Percentiles rank a stretch among this genome's conserved stretches.
Evolutionary conservation across 2,329 filamentous ascomycete genomes (phyloP).

Genomic region (Neonectria sp.): DNA sequence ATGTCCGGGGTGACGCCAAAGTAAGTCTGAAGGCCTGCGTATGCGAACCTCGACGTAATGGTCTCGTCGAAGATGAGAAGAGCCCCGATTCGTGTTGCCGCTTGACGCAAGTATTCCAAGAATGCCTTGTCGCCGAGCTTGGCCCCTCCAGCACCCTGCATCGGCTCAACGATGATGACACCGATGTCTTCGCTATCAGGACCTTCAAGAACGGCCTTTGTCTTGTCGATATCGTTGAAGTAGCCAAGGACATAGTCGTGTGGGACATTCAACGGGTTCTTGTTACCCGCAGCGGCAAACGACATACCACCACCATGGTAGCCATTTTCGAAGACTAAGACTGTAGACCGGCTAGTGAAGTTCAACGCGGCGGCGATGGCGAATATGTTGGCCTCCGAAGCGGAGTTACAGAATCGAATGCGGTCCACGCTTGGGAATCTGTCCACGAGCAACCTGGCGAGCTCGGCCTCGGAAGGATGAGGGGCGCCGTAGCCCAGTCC

Average conservation of each 20-base stretch:
- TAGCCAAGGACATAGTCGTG: slow-evolving; percentile 70
- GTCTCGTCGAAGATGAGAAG: slow-evolving; percentile 79
- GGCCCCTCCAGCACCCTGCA: slow-evolving; percentile 74
- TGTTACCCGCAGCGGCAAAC: slow-evolving; percentile 40
- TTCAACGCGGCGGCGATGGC: slow-evolving; percentile 67
- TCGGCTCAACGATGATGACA: slow-evolving; percentile 74
- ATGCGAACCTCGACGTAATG: slow-evolving; percentile 72
- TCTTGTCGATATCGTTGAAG: slow-evolving; percentile 71
- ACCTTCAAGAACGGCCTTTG: slow-evolving; percentile 57
- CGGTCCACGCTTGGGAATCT: slow-evolving; percentile 57
- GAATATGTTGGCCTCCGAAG: slow-evolving; percentile 74
- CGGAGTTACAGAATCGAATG: slow-evolving; percentile 74
- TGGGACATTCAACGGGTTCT: slow-evolving; percentile 56
- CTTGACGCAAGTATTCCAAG: slow-evolving; percentile 49
- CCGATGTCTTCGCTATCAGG: slow-evolving; percentile 60
- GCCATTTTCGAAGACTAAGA: slow-evolving; percentile 65
- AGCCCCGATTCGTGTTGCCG: slow-evolving; percentile 56
- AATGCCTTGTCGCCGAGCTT: slow-evolving; percentile 66
- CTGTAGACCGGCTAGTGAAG: slow-evolving; percentile 58
- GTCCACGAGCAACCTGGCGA: slow-evolving; percentile 4
- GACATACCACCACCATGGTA: slow-evolving; percentile 52
- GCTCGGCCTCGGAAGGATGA: slow-evolving; percentile 59
- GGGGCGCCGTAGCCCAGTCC: slow-evolving; percentile 67
- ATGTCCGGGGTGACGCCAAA: slow-evolving; percentile 68
- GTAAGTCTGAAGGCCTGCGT: slow-evolving; percentile 61